A percentile compares a stretch with the other conserved stretches of the same genome.
Conservation (phyloP, 2,329 filamentous ascomycete species). For the Lachnellula cervina region DNA sequence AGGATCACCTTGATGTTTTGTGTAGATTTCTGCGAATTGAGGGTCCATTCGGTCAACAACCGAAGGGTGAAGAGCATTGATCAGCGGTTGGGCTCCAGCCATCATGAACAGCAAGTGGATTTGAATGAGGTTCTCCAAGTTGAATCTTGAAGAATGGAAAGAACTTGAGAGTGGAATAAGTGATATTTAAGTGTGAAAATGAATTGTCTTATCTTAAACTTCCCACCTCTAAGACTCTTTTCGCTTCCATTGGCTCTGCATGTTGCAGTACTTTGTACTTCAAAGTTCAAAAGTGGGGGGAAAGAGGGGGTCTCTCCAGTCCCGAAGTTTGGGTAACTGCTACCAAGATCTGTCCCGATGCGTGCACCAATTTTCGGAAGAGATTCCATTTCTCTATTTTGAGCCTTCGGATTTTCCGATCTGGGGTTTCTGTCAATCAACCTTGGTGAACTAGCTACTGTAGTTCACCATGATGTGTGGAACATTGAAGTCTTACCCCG, state of each 20-base stretch:
- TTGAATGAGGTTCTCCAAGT: background rate
- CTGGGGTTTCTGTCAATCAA: background rate
- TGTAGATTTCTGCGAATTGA: conserved; percentile 21
- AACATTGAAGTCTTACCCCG: background rate
- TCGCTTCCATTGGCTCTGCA: background rate
- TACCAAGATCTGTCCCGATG: no score
- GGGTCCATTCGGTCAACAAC: conserved; percentile 19
- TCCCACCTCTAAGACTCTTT: background rate
- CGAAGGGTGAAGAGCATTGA: conserved; percentile 16
- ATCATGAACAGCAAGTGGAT: background rate
- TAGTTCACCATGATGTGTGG: no score
- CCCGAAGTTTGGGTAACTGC: no score
- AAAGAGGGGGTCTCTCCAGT: no score
- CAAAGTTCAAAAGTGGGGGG: background rate
- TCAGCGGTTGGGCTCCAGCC: conserved; percentile 17
- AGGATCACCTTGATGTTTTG: conserved; percentile 18
- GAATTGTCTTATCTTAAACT: no score
- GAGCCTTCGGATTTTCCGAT: background rate
- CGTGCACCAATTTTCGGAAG: no score
- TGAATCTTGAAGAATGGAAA: background rate
- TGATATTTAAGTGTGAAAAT: no score
- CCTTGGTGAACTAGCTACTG: background rate
- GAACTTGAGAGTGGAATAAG: no score
- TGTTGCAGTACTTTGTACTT: background rate
- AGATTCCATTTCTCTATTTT: background rate